Evolutionary conservation across 129 eudicot species (phyloP), one percentile per base, ranked within the genome.

Genomic region (Chrysanthemum makinoi): DNA sequence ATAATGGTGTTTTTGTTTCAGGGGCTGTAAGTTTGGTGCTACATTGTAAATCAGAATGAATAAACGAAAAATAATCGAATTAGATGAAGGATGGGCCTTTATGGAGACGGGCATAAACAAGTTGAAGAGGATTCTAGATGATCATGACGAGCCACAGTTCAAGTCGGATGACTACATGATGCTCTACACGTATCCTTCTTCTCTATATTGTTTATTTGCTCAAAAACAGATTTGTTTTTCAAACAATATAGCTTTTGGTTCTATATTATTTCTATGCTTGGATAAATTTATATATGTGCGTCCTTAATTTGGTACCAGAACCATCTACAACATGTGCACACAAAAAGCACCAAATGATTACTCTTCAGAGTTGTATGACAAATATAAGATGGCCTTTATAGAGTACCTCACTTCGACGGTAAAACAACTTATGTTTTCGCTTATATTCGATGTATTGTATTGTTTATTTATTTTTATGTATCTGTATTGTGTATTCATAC

Each of bases 101-200:
- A 87, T 89, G 90, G 92, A 89, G 76, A 89, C 84, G 78, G 98
- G 98, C 22, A 89, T 93, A 28, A 87, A 83, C 12, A 93, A 93
- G 82, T 81, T 93, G 67, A 93, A 89, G 87, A 87, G 75, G 61
- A 93, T 93, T 66, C 78, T 93, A 16, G 98, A 93, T 83, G 90
- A 95, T 22, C 77, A 83, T 76, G 88, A 91, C 5, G 98, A 93
- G 85, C 95, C 98, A 6, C 98, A 89, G 43, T 93, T 93, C 80
- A 93, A 86, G 81, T 87, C 98, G 2, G 96, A 93, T 77, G 98
- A 93, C 69, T 93, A 89, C 85, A 89, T 89, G 92, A 87, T 83
- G 88, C 98, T 89, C 60, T 93, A 93, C 80, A 89, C 98, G 96
- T 91, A 91, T 69, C 86, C 75, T 72, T 64, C 33, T 62, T 48